These are phyloP conservation scores for Trebouxia sp. DNA, from an alignment of 139 green algal species.

Conservation along the genomic window DNA sequence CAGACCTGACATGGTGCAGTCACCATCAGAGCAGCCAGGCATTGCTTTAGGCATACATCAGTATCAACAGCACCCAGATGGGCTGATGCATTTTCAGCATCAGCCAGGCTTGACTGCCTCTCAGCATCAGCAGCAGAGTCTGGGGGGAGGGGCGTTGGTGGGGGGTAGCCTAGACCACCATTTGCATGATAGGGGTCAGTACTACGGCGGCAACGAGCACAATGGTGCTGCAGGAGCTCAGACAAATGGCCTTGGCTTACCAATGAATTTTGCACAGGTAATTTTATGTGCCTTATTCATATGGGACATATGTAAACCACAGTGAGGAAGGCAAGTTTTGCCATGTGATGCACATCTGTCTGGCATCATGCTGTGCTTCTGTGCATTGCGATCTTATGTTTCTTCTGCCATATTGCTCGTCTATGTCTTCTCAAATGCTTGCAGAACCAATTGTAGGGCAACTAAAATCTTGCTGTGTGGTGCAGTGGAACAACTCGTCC, in stretches of 20 bases:
- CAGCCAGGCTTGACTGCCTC: background rate
- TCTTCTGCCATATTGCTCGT: no score
- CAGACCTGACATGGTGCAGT: background rate
- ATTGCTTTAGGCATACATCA: background rate
- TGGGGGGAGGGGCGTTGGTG: background rate
- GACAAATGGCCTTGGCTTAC: background rate
- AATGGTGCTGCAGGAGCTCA: background rate
- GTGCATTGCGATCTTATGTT: no score
- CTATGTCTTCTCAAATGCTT: no score
- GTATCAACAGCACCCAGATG: slow-evolving; percentile 15
- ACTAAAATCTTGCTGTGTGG: background rate
- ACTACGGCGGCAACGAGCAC: background rate
- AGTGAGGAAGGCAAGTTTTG: no score
- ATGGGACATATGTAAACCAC: no score
- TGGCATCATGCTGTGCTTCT: no score
- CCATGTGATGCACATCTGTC: no score
- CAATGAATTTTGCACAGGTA: slow-evolving; percentile 2
- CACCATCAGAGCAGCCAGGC: background rate
- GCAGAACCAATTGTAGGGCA: no score
- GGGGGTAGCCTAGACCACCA: background rate
- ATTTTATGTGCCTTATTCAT: background rate
- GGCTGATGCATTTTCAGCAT: slow-evolving; percentile 20
- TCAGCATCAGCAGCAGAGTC: slow-evolving; percentile 4
- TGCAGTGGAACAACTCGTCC: slow-evolving; percentile 8
- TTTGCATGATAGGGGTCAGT: background rate